phyloP scores from a whole-genome alignment of 2,329 filamentous ascomycete genomes.

The Cercospora zeina region DNA sequence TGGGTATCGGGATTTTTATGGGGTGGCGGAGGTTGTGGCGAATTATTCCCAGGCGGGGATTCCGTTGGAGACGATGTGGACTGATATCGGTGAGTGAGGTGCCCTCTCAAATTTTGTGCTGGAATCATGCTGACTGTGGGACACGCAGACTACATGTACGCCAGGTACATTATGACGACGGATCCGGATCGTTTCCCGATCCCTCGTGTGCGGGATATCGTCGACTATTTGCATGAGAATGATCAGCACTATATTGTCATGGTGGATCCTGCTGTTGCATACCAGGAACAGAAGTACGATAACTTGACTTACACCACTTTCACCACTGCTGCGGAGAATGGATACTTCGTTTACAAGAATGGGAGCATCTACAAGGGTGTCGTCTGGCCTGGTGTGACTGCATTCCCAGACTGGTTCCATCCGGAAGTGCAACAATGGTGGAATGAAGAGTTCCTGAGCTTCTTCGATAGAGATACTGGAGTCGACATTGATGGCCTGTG shows the following conservation, averaged over 20 bases:
- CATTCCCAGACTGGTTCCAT: constrained; percentile 67
- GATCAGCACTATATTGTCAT: constrained; percentile 57
- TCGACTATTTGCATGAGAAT: constrained; percentile 53
- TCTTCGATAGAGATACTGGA: constrained; percentile 64
- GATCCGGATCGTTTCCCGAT: constrained; percentile 66
- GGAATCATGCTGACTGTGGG: not conserved
- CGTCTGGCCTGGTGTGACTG: constrained; percentile 67
- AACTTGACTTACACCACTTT: constrained; percentile 48
- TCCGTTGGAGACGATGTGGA: constrained; percentile 72
- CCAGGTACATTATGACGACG: constrained; percentile 61
- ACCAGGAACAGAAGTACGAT: constrained; percentile 38
- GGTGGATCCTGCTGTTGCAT: constrained; percentile 66
- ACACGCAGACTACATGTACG: constrained; percentile 36
- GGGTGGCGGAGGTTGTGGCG: constrained; percentile 64
- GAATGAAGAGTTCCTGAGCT: constrained; percentile 64
- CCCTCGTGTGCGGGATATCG: constrained; percentile 62
- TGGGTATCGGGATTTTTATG: constrained; percentile 52
- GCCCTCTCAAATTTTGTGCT: not conserved
- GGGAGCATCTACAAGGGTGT: constrained; percentile 62
- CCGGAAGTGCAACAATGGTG: constrained; percentile 65
- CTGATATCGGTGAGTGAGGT: constrained; percentile 44
- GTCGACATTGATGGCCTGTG: constrained; percentile 71
- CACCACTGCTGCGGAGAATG: constrained; percentile 61
- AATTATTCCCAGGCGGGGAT: constrained; percentile 66
- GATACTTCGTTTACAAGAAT: constrained; percentile 55